These are phyloP conservation scores for Trichoderma sp. DNA, from an alignment of 2,329 filamentous ascomycete species.

Conservation along the genomic window DNA sequence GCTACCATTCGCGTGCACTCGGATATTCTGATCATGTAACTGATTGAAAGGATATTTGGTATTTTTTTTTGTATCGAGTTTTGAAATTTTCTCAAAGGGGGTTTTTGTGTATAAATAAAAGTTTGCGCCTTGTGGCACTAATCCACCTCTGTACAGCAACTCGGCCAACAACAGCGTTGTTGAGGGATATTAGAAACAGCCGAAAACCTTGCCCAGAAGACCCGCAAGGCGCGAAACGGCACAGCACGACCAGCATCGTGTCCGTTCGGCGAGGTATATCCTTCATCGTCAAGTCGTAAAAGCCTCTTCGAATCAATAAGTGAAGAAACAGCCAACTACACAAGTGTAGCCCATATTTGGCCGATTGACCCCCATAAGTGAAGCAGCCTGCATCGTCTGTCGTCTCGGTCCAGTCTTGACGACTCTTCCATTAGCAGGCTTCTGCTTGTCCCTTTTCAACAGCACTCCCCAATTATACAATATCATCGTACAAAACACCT, in stretches of 20 bases:
- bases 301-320: not conserved
- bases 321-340: not conserved
- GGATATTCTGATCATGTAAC: not conserved
- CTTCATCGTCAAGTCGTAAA: not conserved
- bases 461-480: not conserved
- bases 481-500: constrained; percentile 15
- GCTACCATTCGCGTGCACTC: not conserved
- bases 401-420: not conserved
- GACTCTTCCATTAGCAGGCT: not conserved
- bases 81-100: not conserved
- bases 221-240: not conserved
- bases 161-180: not conserved
- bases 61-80: not conserved
- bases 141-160: constrained; percentile 1
- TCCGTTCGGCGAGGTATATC: not conserved
- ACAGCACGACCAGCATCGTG: not conserved
- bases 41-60: not conserved
- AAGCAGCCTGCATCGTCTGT: not conserved
- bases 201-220: not conserved
- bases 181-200: not conserved
- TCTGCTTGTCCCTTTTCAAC: not conserved
- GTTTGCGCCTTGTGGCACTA: constrained; percentile 2
- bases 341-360: not conserved
- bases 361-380: not conserved
- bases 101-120: not conserved